Percentiles rank a stretch among this genome's conserved stretches.
phyloP scores from a whole-genome alignment of 2,329 filamentous ascomycete genomes.

The Cytospora paraplurivora region DNA sequence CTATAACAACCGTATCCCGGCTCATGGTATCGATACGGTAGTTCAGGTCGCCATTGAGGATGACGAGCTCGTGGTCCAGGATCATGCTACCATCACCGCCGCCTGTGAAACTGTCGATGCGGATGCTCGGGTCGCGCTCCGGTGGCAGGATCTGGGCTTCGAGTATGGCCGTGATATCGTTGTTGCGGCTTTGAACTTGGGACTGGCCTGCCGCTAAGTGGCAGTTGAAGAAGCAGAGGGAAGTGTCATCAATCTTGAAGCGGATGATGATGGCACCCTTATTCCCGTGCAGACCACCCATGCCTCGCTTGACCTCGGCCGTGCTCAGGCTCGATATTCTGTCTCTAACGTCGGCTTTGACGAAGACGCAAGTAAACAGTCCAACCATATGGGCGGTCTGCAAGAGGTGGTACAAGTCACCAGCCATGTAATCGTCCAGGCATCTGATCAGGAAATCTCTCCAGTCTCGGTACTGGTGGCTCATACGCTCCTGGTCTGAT shows the following conservation, averaged over 20 bases:
- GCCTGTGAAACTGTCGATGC: slow-evolving; percentile 79
- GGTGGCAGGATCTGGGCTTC: slow-evolving; percentile 75
- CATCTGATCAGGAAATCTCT: slow-evolving; percentile 82
- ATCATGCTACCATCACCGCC: slow-evolving; percentile 97
- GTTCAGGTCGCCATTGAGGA: slow-evolving; percentile 94
- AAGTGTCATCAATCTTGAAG: slow-evolving; percentile 93
- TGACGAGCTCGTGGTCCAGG: slow-evolving; percentile 95
- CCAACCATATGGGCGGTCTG: slow-evolving; percentile 91
- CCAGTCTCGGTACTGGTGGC: slow-evolving; percentile 96
- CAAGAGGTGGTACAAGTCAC: slow-evolving; percentile 79
- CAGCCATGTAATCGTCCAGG: slow-evolving; percentile 80
- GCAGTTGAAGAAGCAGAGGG: slow-evolving; percentile 95
- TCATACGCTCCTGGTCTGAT: slow-evolving; percentile 87
- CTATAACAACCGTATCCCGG: slow-evolving; percentile 86
- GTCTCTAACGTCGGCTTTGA: slow-evolving; percentile 75
- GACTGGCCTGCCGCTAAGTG: slow-evolving; percentile 94
- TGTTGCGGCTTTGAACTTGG: slow-evolving; percentile 87
- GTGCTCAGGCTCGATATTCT: slow-evolving; percentile 77
- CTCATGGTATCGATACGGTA: slow-evolving; percentile 98
- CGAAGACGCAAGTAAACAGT: slow-evolving; percentile 93
- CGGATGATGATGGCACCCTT: slow-evolving; percentile 91
- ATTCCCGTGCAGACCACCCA: slow-evolving; percentile 94
- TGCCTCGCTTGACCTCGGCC: slow-evolving; percentile 89
- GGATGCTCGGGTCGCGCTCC: slow-evolving; percentile 66
- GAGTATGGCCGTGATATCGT: slow-evolving; percentile 87